Base-by-base conservation (phyloP, 108 stramenopile species). In the Conticribra weissflogii region DNA sequence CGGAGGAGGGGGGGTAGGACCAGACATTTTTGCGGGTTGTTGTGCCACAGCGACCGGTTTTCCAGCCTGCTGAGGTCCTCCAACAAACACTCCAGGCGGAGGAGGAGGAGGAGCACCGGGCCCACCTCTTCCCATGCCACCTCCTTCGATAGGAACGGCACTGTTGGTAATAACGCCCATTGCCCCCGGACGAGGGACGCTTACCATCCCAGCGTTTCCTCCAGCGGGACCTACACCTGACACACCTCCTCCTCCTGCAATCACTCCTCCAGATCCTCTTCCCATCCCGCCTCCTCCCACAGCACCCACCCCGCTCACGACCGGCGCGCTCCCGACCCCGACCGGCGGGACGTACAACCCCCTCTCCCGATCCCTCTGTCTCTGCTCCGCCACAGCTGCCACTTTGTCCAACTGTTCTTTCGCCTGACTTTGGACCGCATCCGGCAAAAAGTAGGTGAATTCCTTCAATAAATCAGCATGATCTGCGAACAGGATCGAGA, bases 401-500 rank as follows among this genome's bases (percentile, higher is more conserved):
- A 85, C 93, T 23, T 70, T 55, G 51, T 95, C 89, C 50, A 98
- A 86, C 53, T 93, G 93, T 56, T 77, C 86, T 81, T 97, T 95
- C 17, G 98, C 98, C 59, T 97, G 95, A n/a, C 92, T 88, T 70
- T 98, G 98, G 0, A 99, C 98, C 27, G 98, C 96, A 80, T 98
- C 99, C 0, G 99, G 99, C 44, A 99, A 74, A 82, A 99, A 99
- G 81, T 94, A 98, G 4, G 98, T 98, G 71, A 99, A 99, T 63
- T 99, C 96, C 68, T 96, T 95, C 28, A 99, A 72, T 32, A 99
- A 82, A 79, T 99, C 99, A 0, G 97, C 93, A 69, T 99, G 99
- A 68, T 99, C 99, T 1, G 94, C 88, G 83, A 99, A 99, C 34
- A 99, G 82, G 3, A 83, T 47, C 0, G 97, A 96, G 4, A 99